A percentile compares a stretch with the other conserved stretches of the same genome.
Evolutionary conservation across 139 green algal species (phyloP).

Genomic region (Chlamydomonas urium): DNA sequence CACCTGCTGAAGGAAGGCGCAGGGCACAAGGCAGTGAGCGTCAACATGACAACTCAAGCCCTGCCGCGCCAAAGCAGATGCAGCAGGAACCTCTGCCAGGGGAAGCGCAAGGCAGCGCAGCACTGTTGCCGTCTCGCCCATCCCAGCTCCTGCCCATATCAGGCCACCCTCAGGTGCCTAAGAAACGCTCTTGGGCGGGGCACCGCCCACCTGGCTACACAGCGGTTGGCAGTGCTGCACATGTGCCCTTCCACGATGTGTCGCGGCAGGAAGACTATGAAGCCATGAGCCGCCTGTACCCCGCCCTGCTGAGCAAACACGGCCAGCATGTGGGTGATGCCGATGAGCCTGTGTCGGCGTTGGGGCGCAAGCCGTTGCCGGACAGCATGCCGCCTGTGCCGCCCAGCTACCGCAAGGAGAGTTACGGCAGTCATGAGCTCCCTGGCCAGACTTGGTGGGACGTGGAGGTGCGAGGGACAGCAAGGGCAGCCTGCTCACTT

Average conservation of each 20-base stretch:
- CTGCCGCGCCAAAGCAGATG: not conserved
- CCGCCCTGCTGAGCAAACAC: not conserved
- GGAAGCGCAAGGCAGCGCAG: not conserved
- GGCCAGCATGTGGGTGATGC: not conserved
- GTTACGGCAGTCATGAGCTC: too few relatives aligned
- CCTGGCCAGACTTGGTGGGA: too few relatives aligned
- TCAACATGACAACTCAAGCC: not conserved
- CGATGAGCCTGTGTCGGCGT: not conserved
- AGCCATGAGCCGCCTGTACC: too few relatives aligned
- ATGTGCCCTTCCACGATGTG: too few relatives aligned
- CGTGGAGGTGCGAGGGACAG: too few relatives aligned
- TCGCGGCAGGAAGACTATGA: too few relatives aligned
- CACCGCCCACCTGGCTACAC: constrained; percentile 4
- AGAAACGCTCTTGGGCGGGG: not conserved
- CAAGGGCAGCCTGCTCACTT: too few relatives aligned
- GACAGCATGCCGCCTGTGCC: not conserved
- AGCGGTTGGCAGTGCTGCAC: not conserved
- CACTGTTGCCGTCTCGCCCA: not conserved
- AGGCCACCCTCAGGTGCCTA: not conserved
- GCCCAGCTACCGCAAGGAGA: too few relatives aligned
- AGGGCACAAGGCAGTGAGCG: too few relatives aligned
- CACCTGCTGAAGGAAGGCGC: too few relatives aligned
- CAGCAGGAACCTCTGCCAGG: not conserved
- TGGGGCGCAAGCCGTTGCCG: not conserved
- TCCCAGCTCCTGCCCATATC: not conserved